Base-by-base conservation (phyloP, 257 asterid species). In the Ehretia macrophylla region DNA sequence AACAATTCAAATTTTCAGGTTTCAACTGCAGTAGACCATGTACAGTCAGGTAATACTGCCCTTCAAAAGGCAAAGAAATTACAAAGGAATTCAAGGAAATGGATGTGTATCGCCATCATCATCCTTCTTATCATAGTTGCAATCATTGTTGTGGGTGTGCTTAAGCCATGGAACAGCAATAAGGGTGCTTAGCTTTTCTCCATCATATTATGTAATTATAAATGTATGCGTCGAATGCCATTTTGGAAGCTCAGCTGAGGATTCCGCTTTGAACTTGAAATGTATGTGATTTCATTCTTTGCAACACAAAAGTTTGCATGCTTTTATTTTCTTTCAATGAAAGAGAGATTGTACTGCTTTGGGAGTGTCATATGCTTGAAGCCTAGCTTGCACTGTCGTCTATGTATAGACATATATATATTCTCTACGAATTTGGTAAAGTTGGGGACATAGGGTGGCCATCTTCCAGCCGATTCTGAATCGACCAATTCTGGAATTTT, bases 71-170 rank as follows among this genome's bases (percentile, higher is more conserved):
- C 99, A 9, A 93, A 93, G 69, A 83, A 77, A 32, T 72, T 85
- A 68, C 99, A 93, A 56, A 93, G 57, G 65, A 89, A 64, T 79
- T 81, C 89, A 55, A 86, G 99, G 69, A 93, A 86, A 89, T 93
- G 99, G 96, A 86, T 85, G 96, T 93, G 99, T 68, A 71, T 93
- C n/a, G 96, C 95, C 3, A 89, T 86, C 60, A 19, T 93, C 35
- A 69, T 93, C 53, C 95, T 93, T 58, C 95, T 93, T 58, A 67
- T 93, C 54, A 70, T 93, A 6, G 90, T 89, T 1, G 85, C 69
- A 4, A 74, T 93, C 62, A 67, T 83, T 19, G 94, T 93, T 0
- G 96, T 89, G 8, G 96, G 97, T 3, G 99, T 93, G 56, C 82
- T 93, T 12, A 89, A 83, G 83, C 99, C 99, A 51, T 93, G 99